Evolutionary conservation across 2,329 filamentous ascomycete species (phyloP).

Genomic region (Venturia nashicola): DNA sequence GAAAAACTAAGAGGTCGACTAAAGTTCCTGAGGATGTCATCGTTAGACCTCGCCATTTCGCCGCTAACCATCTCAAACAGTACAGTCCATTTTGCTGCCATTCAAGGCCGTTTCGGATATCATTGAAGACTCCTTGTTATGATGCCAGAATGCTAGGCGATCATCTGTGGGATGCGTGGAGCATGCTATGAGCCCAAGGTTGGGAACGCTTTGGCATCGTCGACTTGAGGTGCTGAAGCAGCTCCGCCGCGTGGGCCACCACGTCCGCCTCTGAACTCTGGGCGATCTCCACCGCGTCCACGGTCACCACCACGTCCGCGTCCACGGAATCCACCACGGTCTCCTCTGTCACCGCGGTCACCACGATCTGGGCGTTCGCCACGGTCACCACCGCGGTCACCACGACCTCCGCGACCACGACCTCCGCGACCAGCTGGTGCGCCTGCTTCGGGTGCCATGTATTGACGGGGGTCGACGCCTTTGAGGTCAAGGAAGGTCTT

Average conservation of each 20-base stretch:
- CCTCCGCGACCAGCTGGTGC: constrained; percentile 17
- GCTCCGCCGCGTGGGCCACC: constrained; percentile 24
- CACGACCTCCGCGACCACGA: constrained; percentile 32
- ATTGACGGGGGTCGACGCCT: constrained; percentile 46
- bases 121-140: neutral
- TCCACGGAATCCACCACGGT: constrained; percentile 22
- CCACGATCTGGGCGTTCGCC: constrained; percentile 41
- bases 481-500: constrained; percentile 87
- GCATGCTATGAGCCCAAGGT: constrained; percentile 33
- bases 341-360: constrained; percentile 31
- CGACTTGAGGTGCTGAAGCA: constrained; percentile 34
- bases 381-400: constrained; percentile 26
- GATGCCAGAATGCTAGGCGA: neutral
- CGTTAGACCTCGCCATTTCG: neutral
- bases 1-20: neutral
- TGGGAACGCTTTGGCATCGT: constrained; percentile 41
- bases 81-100: constrained; percentile 1
- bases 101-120: neutral
- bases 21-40: neutral
- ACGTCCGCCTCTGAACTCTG: constrained; percentile 27
- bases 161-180: neutral
- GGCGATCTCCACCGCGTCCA: constrained; percentile 34
- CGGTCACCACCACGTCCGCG: constrained; percentile 28
- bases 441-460: constrained; percentile 47
- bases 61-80: neutral